Base-by-base conservation (phyloP, 257 asterid genomes). In the Lycium ferocissimum region DNA sequence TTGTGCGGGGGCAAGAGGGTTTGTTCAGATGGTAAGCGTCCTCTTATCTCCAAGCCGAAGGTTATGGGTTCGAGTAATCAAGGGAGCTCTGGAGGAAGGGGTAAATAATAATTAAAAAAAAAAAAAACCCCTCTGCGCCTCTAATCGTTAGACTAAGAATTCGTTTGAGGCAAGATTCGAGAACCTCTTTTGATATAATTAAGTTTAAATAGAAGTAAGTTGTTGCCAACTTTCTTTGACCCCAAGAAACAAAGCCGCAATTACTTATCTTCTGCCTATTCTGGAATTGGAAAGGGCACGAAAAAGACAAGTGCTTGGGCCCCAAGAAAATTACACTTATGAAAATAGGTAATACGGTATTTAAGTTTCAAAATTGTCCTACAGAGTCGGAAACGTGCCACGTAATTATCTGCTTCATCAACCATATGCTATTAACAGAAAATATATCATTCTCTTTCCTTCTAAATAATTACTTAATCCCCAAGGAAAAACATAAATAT, bases 321-420 rank as follows among this genome's bases (percentile, higher is more conserved):
- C n/a, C 78, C 51, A 37, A 37, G 78, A 69, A 38, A 38, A 69
- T 69, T 40, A 69, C 13, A 69, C 51, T 69, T 69, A 69, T 35
- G 20, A 69, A 69, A 40, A 8, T 37, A 38, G 18, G 12, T 15
- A 69, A 69, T 69, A 22, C 14, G 5, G 35, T 33, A 13, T 12
- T 62, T 20, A 3, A 20, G 47, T 13, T 66, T 12, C 15, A 33
- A 66, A 6, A 66, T 12, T 38, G 17, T 1, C 18, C 72, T 65
- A 12, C 9, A 5, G 17, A 65, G 38, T 20, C 15, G 43, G 12
- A 33, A 65, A 26, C 10, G n/a, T 35, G 76, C 76, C 49, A 14
- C 78, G 26, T 37, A 37, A 69, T 69, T 8, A 15, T 38, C 51
- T 15, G 78, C 49, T 69, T 37, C 26, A 17, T 69, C 53, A 15